Evolutionary conservation across 1,139 yeast species (phyloP).

Genomic region (Magnusiomyces fungicola): DNA sequence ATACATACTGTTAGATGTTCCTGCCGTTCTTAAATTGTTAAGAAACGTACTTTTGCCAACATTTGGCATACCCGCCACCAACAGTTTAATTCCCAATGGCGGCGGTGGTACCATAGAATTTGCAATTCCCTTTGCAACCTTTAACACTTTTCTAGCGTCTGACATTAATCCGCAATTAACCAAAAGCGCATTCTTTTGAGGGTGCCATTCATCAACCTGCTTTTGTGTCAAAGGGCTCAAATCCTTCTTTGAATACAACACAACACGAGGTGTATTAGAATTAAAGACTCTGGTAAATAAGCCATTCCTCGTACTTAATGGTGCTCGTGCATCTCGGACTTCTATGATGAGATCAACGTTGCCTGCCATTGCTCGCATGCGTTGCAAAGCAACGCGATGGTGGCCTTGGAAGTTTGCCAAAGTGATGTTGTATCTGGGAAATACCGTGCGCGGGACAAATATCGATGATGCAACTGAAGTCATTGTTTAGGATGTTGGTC

Average conservation of each 20-base stretch:
- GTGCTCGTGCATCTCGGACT: constrained; percentile 84
- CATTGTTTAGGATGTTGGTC: not conserved
- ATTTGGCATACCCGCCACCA: constrained; percentile 93
- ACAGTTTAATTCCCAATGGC: constrained; percentile 69
- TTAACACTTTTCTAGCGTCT: constrained; percentile 49
- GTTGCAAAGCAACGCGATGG: constrained; percentile 71
- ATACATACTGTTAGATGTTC: constrained; percentile 37
- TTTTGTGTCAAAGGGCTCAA: constrained; percentile 23
- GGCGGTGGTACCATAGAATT: constrained; percentile 44
- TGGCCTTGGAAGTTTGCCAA: constrained; percentile 86
- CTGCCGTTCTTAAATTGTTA: constrained; percentile 60
- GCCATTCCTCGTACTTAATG: constrained; percentile 73
- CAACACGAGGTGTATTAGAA: constrained; percentile 45
- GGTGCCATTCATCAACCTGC: constrained; percentile 49
- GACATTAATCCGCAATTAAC: constrained; percentile 50
- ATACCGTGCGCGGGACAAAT: constrained; percentile 27
- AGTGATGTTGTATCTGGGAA: constrained; percentile 61
- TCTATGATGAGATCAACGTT: constrained; percentile 78
- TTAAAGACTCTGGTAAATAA: constrained; percentile 64
- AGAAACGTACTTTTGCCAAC: constrained; percentile 95
- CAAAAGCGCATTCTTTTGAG: constrained; percentile 46
- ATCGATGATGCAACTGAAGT: not conserved
- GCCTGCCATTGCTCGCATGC: constrained; percentile 63
- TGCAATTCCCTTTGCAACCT: constrained; percentile 35
- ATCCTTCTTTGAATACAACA: constrained; percentile 67